Evolutionary conservation across 768 basidiomycete genomes (phyloP).

Genomic region (Imleria badia): DNA sequence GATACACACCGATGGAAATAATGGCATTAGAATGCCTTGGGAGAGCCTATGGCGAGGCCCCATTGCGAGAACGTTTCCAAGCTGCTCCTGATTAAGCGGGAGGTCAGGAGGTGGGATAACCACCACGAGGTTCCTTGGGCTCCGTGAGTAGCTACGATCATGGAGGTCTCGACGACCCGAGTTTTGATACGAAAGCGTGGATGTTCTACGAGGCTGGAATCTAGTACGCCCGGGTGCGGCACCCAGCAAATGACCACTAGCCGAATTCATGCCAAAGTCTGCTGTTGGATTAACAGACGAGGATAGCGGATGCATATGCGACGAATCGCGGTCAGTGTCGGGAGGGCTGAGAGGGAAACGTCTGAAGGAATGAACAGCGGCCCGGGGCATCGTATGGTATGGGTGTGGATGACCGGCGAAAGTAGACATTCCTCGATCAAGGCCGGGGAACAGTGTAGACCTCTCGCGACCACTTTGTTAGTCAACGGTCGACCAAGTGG

Average conservation of each 20-base stretch:
- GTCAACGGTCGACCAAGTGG: neutral
- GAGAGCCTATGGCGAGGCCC: slow-evolving; percentile 61
- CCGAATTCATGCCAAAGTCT: slow-evolving; percentile 16
- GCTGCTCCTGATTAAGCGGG: slow-evolving; percentile 54
- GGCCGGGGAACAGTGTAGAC: too few species aligned
- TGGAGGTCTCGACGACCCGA: slow-evolving; percentile 45
- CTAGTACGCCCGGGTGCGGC: slow-evolving; percentile 9
- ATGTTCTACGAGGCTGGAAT: slow-evolving; percentile 42
- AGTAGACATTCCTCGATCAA: neutral
- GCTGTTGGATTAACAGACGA: neutral
- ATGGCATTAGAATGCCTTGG: slow-evolving; percentile 72
- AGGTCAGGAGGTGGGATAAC: slow-evolving; percentile 65
- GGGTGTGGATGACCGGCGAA: slow-evolving; percentile 41
- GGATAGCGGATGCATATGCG: neutral
- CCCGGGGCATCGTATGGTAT: neutral
- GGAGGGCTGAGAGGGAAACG: slow-evolving; percentile 38
- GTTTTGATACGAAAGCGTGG: slow-evolving; percentile 56
- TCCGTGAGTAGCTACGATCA: slow-evolving; percentile 40
- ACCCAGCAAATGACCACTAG: neutral
- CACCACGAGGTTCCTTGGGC: slow-evolving; percentile 57
- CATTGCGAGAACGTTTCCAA: slow-evolving; percentile 56
- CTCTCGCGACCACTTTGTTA: neutral
- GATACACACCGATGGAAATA: slow-evolving; percentile 63
- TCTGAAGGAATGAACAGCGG: slow-evolving; percentile 34
- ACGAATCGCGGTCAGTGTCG: slow-evolving; percentile 33